A percentile compares a stretch with the other conserved stretches of the same genome.
phyloP scores from a whole-genome alignment of 257 asterid species.

The Thymus mandschuricus region DNA sequence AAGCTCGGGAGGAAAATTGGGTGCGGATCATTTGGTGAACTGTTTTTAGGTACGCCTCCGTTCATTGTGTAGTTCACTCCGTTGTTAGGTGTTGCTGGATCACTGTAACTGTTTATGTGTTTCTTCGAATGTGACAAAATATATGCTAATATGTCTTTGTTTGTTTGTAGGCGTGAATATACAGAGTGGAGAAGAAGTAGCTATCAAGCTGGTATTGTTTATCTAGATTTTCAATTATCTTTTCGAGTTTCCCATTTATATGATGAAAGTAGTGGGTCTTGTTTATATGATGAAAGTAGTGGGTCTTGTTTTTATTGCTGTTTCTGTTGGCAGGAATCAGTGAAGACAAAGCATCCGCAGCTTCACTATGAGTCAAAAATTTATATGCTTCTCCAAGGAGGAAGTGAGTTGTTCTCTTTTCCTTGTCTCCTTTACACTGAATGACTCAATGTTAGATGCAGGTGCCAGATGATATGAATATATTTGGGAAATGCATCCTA shows the following conservation, averaged over 20 bases:
- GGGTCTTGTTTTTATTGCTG: conserved; percentile 12
- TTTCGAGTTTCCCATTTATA: conserved; percentile 20
- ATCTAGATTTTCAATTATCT: conserved; percentile 18
- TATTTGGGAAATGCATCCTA: conserved; percentile 15
- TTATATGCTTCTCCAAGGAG: conserved; percentile 92
- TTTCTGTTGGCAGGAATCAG: conserved; percentile 68
- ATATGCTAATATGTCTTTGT: conserved; percentile 21
- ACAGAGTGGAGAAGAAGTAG: conserved; percentile 96
- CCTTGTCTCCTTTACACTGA: neutral
- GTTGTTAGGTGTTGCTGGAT: conserved; percentile 3
- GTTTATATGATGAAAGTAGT: conserved; percentile 13
- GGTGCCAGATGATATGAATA: neutral
- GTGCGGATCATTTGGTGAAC: conserved; percentile 97
- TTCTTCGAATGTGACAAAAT: neutral
- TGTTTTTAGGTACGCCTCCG: conserved; percentile 67
- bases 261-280: conserved; percentile 17
- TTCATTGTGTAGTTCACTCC: conserved; percentile 11
- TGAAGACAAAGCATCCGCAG: conserved; percentile 92
- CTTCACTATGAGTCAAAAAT: conserved; percentile 94
- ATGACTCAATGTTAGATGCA: neutral
- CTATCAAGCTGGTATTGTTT: conserved; percentile 76
- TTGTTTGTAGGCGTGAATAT: conserved; percentile 69
- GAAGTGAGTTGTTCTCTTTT: conserved; percentile 71
- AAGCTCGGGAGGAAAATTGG: conserved; percentile 97
- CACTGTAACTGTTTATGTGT: neutral